A percentile compares a stretch with the other conserved stretches of the same genome.
Conservation (phyloP, 2,329 filamentous ascomycete genomes). For the Diaporthe sp. region DNA sequence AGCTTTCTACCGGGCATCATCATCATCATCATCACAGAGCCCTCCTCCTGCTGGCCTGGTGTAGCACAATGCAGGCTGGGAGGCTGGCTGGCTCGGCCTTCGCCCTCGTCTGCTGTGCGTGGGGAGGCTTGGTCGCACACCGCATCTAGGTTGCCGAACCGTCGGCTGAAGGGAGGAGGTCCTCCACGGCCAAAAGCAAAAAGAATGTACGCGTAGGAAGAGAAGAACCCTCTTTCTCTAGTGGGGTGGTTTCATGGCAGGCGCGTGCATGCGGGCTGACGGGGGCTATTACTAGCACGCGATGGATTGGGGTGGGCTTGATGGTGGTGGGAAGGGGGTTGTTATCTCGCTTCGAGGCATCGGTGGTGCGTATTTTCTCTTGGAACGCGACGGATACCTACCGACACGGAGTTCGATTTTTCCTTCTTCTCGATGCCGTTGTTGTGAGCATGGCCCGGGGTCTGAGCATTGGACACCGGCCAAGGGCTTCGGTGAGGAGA, state of each 20-base stretch:
- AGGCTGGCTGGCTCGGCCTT: conserved; percentile 5
- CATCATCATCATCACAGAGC: neutral
- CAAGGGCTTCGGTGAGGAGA: neutral
- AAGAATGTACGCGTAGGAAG: neutral
- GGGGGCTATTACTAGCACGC: conserved; percentile 20
- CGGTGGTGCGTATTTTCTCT: neutral
- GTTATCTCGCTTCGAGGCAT: conserved; percentile 25
- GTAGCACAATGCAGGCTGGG: neutral
- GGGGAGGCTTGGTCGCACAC: conserved; percentile 11
- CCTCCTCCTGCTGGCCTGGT: conserved; percentile 2
- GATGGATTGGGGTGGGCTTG: conserved; percentile 1
- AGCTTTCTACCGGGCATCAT: neutral
- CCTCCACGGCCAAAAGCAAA: conserved; percentile 20
- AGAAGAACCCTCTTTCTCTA: conserved; percentile 11
- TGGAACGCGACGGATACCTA: neutral
- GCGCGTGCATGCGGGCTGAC: conserved; percentile 22
- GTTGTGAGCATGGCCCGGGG: neutral
- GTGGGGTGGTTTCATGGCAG: conserved; percentile 26
- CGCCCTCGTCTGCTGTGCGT: neutral
- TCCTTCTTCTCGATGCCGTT: neutral
- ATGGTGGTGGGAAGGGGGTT: neutral
- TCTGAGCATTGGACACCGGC: neutral
- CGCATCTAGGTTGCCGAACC: neutral
- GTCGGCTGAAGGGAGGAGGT: neutral
- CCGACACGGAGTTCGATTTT: neutral